Base-by-base conservation (phyloP, 2,329 filamentous ascomycete species). In the Ophiognomonia clavigignenti-juglandacearum region DNA sequence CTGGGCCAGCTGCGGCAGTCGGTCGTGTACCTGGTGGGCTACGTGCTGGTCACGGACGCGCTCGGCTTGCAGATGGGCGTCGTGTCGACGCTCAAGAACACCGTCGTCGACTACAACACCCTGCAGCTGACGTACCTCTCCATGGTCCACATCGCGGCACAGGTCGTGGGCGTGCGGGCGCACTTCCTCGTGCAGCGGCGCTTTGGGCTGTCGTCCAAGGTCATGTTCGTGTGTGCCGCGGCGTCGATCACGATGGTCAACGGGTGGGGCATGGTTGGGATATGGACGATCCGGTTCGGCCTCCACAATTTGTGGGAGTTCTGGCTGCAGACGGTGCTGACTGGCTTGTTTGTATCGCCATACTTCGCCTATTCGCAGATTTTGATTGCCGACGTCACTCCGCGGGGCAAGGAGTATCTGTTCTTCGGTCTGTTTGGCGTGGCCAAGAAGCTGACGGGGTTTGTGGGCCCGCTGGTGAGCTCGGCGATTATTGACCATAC, bases 261-360 rank as follows among this genome's bases (percentile, higher is more conserved):
- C 2, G 24, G 29, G 2, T 45, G 43, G 43, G 43, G 43, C 9
- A 45, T 39, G 43, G 20, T 32, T n/a, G 43, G 43, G 4, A n/a
- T 45, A 16, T 45, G 43, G 43, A 45, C 43, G 8, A 38, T 11
- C 4, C 38, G 23, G 18, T 23, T 45, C 23, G 43, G 43, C 2
- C 39, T 38, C 26, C 43, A 45, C n/a, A 45, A 45, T 4, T 20
- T 45, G 9, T 45, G 43, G 43, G 43, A 45, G 11, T 45, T 45
- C 19, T 45, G 43, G 43, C 32, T 24, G 1, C 20, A 38, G 16
- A 45, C 23, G 6, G 43, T 38, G 2, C 31, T 45, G 18, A 38
- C 38, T 9, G 43, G 43, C 4, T 35, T 36, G 3, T 31, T 26
- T 11, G 14, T 45, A 3, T 32, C 32, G 1, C 26, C 38, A 24